Percentiles rank a stretch among this genome's conserved stretches.
Conservation (phyloP, 306 rosid genomes). For the Prosopis cineraria region DNA sequence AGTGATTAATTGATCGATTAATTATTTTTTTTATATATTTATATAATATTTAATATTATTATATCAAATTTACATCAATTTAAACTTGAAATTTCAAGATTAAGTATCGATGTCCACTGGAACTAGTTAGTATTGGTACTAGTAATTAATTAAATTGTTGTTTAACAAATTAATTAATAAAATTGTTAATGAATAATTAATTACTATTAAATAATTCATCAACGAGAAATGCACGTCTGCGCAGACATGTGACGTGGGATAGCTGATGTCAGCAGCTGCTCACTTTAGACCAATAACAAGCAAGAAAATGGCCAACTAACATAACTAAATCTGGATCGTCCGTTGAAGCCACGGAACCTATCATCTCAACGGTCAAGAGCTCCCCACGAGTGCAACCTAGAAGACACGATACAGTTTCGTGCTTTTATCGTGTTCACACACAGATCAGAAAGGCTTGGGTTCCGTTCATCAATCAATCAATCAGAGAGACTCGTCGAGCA, state of each 20-base stretch:
- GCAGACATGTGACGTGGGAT: neutral
- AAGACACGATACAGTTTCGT: neutral
- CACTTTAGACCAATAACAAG: neutral
- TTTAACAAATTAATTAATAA: too few species aligned
- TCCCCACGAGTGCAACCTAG: neutral
- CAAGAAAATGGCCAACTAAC: neutral
- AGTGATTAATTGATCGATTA: too few species aligned
- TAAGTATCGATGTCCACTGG: too few species aligned
- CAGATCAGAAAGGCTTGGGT: neutral
- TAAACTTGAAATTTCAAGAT: too few species aligned
- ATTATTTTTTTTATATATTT: too few species aligned
- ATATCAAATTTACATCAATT: too few species aligned
- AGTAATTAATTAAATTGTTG: too few species aligned
- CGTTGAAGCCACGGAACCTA: neutral
- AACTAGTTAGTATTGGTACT: too few species aligned
- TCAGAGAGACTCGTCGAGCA: neutral
- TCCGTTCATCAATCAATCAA: neutral
- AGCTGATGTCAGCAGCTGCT: slow-evolving; percentile 8
- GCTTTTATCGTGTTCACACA: neutral
- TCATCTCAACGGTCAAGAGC: neutral
- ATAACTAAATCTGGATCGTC: neutral
- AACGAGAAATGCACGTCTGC: neutral
- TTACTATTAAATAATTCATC: too few species aligned
- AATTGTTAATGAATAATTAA: too few species aligned
- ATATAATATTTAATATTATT: too few species aligned